Base-by-base conservation (phyloP, 2,329 filamentous ascomycete species). In the Esteya vermicola region DNA sequence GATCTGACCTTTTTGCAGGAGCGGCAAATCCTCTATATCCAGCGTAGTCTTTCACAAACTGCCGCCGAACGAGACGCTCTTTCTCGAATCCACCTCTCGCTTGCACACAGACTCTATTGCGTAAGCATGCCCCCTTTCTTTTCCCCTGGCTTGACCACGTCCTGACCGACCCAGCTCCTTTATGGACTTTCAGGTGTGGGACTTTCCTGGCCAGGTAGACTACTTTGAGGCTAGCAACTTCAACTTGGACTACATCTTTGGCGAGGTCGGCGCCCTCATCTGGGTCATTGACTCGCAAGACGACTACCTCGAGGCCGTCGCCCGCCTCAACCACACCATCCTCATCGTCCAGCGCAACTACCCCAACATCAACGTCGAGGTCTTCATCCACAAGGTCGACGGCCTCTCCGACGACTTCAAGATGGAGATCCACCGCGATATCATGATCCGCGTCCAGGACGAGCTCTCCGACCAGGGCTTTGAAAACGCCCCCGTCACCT, bases 31-130 rank as follows among this genome's bases (percentile, higher is more conserved):
- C 1, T 98, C 91, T 6, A 96, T 98, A 56, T 91, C 88, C 21
- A 96, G 86, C 54, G 93, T 98, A 36, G 89, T 98, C n/a, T 96
- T 98, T 54, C 88, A 96, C 61, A 98, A 98, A 58, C 78, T 96
- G 55, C 85, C 89, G 4, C 88, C 91, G 3, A 93, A 84, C 51
- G 93, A 98, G 63, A 96, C 91, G 0, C 64, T 98, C 14, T 98
- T 94, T 53, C 72, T 98, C 16, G 91, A 96, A 58, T 93, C 91
- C 1, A 98, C 91, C 4, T 88, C 86, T 9, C 75, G 84, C 25
- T 93, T 96, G 47, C 86, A 94, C 54, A 94, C 93, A 55, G 86
- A 95, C 51, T 85, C 83, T 4, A 88, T 96, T 69, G 85, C 91
- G 88, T 95, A 60, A 63, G 85, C 65, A 4, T 5, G 14, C 6